Evolutionary conservation across 192 early-diverging fungal species (phyloP).

Genomic region (Chytriomyces sp.): DNA sequence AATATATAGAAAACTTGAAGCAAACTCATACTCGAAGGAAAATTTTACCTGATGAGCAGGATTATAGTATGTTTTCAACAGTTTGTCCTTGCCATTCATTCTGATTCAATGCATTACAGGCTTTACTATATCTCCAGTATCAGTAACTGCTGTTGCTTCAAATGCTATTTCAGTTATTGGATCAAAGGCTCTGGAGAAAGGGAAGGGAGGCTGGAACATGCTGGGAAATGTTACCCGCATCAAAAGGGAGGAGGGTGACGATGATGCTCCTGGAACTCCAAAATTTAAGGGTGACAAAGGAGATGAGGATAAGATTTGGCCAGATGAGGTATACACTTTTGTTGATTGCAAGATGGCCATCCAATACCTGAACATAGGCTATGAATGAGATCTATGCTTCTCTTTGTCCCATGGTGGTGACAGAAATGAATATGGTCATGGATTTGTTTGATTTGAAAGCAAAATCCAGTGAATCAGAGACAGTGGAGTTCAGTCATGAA

Average conservation of each 20-base stretch:
- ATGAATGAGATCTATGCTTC: conserved; percentile 49
- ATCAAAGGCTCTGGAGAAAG: conserved; percentile 32
- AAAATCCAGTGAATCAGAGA: background rate
- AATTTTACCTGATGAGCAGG: conserved; percentile 30
- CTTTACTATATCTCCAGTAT: conserved; percentile 22
- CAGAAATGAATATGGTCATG: conserved; percentile 90
- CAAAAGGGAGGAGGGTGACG: background rate
- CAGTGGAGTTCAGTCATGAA: conserved; percentile 18
- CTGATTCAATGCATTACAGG: no score
- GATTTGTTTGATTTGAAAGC: conserved; percentile 77
- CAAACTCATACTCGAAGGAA: conserved; percentile 36
- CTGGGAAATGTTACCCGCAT: background rate
- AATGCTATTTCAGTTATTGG: conserved; percentile 36
- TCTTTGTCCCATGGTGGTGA: conserved; percentile 66
- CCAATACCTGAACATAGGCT: background rate
- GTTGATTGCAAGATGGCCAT: background rate
- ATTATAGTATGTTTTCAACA: conserved; percentile 37
- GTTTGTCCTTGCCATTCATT: background rate
- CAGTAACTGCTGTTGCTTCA: conserved; percentile 48
- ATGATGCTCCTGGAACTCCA: background rate
- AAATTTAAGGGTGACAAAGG: conserved; percentile 9
- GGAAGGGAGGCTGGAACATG: conserved; percentile 17
- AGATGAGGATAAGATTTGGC: conserved; percentile 53
- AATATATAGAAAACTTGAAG: conserved; percentile 47
- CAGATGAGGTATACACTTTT: conserved; percentile 48